Base-by-base conservation (phyloP, 352 stramenopile species). In the Peronospora farinosa region DNA sequence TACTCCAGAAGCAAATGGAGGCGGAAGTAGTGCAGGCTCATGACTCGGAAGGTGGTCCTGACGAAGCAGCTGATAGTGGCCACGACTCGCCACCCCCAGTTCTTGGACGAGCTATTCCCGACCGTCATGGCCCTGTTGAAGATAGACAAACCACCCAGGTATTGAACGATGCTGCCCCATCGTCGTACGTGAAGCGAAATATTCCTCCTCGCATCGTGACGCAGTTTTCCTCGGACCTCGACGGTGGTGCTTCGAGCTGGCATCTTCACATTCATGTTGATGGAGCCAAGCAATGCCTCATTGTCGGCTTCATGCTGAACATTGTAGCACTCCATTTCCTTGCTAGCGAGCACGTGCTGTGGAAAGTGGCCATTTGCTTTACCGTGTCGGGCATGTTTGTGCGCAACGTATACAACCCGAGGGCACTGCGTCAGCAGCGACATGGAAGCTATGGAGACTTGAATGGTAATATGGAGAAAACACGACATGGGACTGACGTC, bases 271-370 rank as follows among this genome's bases (percentile, higher is more conserved):
- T 89, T 37, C 63, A 65, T 0, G 52, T 87, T 2, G 76, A 86
- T 41, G 78, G 78, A 9, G 75, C 64, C 21, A 84, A 89, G 48
- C 74, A 82, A 47, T 89, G 76, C 40, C 53, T 87, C 23, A 89
- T 89, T 49, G 60, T 85, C 3, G 74, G 78, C 19, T 86, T 89
- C 33, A 74, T 89, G 60, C 54, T 89, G 15, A 89, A 89, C 48
- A 87, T 87, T 10, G 63, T 86, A 40, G 74, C 78, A 3, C 65
- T 89, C 31, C 74, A 79, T 51, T 84, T 69, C 8, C 43, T 87
- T 0, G 76, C 69, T 9, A 66, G 65, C n/a, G 75, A 89, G 60
- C 67, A 85, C 35, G 74, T 85, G n/a, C 23, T 87, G 17, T 82
- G 60, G 42, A 84, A 86, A 46, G 40, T 84, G 7, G 60, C 78